These are phyloP conservation scores for Sugiyamaella paludigena DNA, from an alignment of 1,139 yeast genomes.

Conservation along the genomic window DNA sequence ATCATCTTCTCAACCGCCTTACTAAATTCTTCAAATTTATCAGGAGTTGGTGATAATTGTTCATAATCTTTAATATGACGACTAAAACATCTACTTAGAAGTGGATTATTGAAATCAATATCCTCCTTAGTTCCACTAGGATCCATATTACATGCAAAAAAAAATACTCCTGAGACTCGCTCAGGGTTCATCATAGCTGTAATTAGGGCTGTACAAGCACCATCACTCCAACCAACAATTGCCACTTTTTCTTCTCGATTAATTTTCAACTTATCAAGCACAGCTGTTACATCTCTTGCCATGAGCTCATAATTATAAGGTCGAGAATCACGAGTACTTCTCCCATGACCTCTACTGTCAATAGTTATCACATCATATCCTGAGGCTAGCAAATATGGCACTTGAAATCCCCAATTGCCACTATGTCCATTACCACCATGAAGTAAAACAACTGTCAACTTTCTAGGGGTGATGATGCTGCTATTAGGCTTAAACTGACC, in stretches of 20 bases:
- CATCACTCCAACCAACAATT: constrained; percentile 12
- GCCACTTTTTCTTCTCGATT: neutral
- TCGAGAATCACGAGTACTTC: constrained; percentile 7
- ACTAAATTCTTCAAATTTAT: constrained; percentile 3
- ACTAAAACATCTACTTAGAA: neutral
- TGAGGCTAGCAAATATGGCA: neutral
- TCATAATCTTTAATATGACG: constrained; percentile 5
- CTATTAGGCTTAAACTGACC: neutral
- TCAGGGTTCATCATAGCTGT: constrained; percentile 3
- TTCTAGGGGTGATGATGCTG: neutral
- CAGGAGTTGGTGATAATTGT: constrained; percentile 3
- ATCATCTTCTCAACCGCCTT: constrained; percentile 5
- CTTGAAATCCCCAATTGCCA: constrained; percentile 12
- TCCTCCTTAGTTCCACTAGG: constrained; percentile 2
- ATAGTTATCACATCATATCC: constrained; percentile 1
- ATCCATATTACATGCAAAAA: constrained; percentile 10
- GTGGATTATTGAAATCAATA: neutral
- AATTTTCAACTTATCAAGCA: neutral
- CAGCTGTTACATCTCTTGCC: constrained; percentile 4
- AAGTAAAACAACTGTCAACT: constrained; percentile 4
- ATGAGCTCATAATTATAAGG: constrained; percentile 6
- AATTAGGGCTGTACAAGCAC: constrained; percentile 5
- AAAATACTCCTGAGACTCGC: constrained; percentile 2
- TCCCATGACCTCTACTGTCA: constrained; percentile 7
- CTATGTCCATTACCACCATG: constrained; percentile 10